Conservation (phyloP, 2,329 filamentous ascomycete genomes). For the Myriosclerotinia scirpicola region DNA sequence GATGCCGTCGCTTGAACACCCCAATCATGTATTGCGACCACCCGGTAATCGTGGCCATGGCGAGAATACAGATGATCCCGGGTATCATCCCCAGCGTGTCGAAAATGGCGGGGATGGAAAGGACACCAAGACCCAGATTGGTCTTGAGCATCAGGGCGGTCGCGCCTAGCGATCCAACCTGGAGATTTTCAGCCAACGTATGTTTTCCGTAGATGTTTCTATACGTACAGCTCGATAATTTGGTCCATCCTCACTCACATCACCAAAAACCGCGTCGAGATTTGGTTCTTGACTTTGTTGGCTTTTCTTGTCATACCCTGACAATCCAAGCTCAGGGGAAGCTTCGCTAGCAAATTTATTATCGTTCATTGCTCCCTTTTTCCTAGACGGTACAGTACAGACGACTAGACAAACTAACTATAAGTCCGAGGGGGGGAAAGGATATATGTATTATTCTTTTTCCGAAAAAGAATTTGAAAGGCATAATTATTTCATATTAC, state of each 20-base stretch:
- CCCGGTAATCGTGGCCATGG: slow-evolving; percentile 43
- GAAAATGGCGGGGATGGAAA: slow-evolving; percentile 46
- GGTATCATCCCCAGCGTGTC: slow-evolving; percentile 45
- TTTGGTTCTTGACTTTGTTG: slow-evolving; percentile 1
- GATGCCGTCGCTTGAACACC: slow-evolving; percentile 44
- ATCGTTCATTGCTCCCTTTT: neutral
- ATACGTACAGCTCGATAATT: slow-evolving; percentile 17
- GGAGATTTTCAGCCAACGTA: neutral
- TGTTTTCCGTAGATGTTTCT: neutral
- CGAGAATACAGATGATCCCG: slow-evolving; percentile 45
- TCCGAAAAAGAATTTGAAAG: too few species aligned
- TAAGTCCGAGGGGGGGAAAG: neutral
- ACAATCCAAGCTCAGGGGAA: neutral
- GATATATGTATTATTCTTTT: neutral
- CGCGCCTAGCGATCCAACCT: slow-evolving; percentile 12
- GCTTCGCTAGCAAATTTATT: slow-evolving; percentile 1
- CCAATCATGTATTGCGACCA: slow-evolving; percentile 53
- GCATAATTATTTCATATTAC: too few species aligned
- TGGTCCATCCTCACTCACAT: slow-evolving; percentile 19
- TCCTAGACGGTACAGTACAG: neutral
- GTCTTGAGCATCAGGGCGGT: slow-evolving; percentile 43
- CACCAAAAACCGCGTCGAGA: slow-evolving; percentile 17
- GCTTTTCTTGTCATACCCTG: neutral
- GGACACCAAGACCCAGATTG: slow-evolving; percentile 45
- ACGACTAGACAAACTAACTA: too few species aligned